Evolutionary conservation across 345 rosid genomes (phyloP), one percentile per base, ranked within the genome.

Genomic region (Litchi chinensis): DNA sequence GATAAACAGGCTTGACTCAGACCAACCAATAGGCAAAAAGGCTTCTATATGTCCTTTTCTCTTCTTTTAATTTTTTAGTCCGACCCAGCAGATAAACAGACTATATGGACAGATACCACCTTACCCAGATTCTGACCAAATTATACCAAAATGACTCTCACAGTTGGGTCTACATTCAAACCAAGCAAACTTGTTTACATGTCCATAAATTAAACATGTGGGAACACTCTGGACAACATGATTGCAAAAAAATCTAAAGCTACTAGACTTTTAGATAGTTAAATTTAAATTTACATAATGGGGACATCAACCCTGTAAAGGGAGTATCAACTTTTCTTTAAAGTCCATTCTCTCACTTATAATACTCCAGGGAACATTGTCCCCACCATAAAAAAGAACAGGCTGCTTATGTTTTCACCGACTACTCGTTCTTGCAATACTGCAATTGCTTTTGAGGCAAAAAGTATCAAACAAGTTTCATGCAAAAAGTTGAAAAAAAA

Each of bases 181-280:
- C 56, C 19, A 50, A 50, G 56, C 19, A 15, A 50, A 50, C 15
- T 50, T 48, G 18, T 48, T 48, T 48, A 48, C 54, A 13, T 50
- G 18, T 50, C 56, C 56, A 50, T 13, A 12, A 15, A 50, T 50
- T 50, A 3, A 2, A 50, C 56, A 50, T 44, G 43, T 75, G 44
- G 77, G 77, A 32, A 64, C 57, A 63, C 37, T 2, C 39, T 65
- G 15, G 13, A 16, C 4, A 63, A 74, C 21, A 26, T 5, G 37
- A 41, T 18, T 24, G 21, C 41, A 63, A 75, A 24, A n/a, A 62
- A 75, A 46, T 28, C 43, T 24, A 65, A 76, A 66, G 71, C 39
- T 52, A 3, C 19, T 19, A 19, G 22, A 50, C 50, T 66, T 65
- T 76, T 52, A 46, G 59, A 65, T 6, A 60, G 13, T 22, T 32